A percentile compares a stretch with the other conserved stretches of the same genome.
Conservation (phyloP, 169 alveolate species). For the Prorocentrum cordatum region DNA sequence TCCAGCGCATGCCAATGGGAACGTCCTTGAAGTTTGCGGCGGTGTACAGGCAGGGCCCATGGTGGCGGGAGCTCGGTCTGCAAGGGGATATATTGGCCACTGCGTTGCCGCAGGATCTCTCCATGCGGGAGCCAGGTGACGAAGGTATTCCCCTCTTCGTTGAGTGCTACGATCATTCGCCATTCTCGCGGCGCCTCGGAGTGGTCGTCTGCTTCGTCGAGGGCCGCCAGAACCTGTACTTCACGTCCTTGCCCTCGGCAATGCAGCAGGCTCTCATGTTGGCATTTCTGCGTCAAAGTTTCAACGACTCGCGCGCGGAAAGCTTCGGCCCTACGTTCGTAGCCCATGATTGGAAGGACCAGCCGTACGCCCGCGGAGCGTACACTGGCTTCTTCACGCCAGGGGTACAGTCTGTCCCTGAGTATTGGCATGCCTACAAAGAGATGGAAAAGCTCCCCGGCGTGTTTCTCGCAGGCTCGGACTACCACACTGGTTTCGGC, state of each 20-base stretch:
- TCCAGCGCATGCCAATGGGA: slow-evolving; percentile 36
- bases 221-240: slow-evolving; percentile 30
- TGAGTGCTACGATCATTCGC: slow-evolving; percentile 42
- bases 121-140: neutral
- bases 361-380: slow-evolving; percentile 24
- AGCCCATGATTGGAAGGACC: neutral
- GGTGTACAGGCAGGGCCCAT: slow-evolving; percentile 2
- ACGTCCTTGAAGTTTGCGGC: slow-evolving; percentile 23
- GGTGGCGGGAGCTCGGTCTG: slow-evolving; percentile 13
- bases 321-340: too few species aligned
- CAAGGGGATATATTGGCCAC: slow-evolving; percentile 16
- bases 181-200: slow-evolving; percentile 1
- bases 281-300: too few species aligned
- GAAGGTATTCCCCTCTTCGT: neutral
- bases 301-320: too few species aligned
- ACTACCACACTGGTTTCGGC: slow-evolving; percentile 32
- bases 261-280: neutral
- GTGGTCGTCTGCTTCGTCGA: slow-evolving; percentile 29
- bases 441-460: slow-evolving; percentile 29
- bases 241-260: neutral
- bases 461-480: slow-evolving; percentile 26
- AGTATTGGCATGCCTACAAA: neutral
- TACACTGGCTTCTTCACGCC: slow-evolving; percentile 41
- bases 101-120: neutral
- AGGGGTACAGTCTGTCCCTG: slow-evolving; percentile 17